Conservation (phyloP, 2,329 filamentous ascomycete species). For the Thielaviopsis ethacetica region DNA sequence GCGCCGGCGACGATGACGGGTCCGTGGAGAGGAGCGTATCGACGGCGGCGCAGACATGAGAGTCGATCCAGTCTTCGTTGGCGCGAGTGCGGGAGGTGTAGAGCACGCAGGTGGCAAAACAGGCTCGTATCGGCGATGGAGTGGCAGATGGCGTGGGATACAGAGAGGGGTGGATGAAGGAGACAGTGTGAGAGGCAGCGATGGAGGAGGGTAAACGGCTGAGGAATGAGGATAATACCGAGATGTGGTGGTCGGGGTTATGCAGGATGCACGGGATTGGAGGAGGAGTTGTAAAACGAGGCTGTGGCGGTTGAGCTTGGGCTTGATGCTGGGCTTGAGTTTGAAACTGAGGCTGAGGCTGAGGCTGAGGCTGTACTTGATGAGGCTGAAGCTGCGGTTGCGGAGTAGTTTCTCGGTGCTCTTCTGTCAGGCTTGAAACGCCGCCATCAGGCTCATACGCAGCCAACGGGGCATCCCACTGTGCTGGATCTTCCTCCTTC, state of each 20-base stretch:
- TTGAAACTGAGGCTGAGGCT: neutral
- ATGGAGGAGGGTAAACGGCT: neutral
- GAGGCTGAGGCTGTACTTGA: too few species aligned
- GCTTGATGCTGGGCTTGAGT: too few species aligned
- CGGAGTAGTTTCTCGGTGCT: neutral
- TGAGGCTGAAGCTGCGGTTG: neutral
- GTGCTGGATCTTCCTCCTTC: neutral
- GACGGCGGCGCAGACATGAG: neutral
- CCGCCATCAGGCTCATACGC: neutral
- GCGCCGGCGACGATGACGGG: neutral
- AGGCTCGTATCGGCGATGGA: neutral
- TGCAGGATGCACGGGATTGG: neutral
- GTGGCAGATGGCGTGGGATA: neutral
- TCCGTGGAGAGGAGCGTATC: neutral
- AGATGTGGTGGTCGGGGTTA: neutral
- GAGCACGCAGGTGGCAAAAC: neutral
- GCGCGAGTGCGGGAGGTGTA: neutral
- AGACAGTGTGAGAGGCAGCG: neutral
- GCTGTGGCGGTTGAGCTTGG: too few species aligned
- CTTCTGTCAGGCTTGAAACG: neutral
- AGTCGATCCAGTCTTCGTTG: neutral
- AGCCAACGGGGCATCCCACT: neutral
- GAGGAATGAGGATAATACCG: neutral
- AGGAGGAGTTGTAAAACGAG: neutral
- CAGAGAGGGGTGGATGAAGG: slow-evolving; percentile 1